Evolutionary conservation across 1,284 basidiomycete species (phyloP).

Genomic region (Coniferiporia weirii): DNA sequence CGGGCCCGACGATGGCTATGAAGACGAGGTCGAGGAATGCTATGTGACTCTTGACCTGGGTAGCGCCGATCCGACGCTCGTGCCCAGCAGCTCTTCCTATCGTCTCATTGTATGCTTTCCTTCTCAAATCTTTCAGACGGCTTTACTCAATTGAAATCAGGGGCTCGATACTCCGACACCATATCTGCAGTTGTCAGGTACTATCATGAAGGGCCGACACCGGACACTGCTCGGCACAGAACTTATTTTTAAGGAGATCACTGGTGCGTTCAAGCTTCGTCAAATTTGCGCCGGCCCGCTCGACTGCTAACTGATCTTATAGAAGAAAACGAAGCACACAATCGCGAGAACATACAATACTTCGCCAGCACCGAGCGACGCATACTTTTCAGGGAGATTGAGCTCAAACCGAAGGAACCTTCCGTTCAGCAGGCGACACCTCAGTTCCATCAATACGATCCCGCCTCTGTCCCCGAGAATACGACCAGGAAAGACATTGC

Average conservation of each 20-base stretch:
- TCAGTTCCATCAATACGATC: neutral
- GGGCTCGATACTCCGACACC: slow-evolving; percentile 71
- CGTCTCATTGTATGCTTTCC: slow-evolving; percentile 58
- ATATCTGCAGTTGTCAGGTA: slow-evolving; percentile 68
- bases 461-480: neutral
- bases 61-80: slow-evolving; percentile 62
- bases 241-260: slow-evolving; percentile 58
- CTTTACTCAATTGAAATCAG: slow-evolving; percentile 31
- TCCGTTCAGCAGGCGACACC: neutral
- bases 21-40: slow-evolving; percentile 51
- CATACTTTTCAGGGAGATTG: slow-evolving; percentile 59
- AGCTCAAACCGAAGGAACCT: slow-evolving; percentile 39
- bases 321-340: neutral
- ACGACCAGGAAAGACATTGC: neutral
- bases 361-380: slow-evolving; percentile 55
- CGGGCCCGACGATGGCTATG: slow-evolving; percentile 43
- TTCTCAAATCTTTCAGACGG: neutral
- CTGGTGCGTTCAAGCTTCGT: neutral
- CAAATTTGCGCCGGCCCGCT: neutral
- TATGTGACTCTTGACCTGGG: slow-evolving; percentile 73
- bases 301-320: neutral
- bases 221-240: slow-evolving; percentile 66
- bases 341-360: slow-evolving; percentile 22
- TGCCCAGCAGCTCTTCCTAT: slow-evolving; percentile 62
- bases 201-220: slow-evolving; percentile 62